Base-by-base conservation (phyloP, 768 basidiomycete species). In the Mycena amicta region DNA sequence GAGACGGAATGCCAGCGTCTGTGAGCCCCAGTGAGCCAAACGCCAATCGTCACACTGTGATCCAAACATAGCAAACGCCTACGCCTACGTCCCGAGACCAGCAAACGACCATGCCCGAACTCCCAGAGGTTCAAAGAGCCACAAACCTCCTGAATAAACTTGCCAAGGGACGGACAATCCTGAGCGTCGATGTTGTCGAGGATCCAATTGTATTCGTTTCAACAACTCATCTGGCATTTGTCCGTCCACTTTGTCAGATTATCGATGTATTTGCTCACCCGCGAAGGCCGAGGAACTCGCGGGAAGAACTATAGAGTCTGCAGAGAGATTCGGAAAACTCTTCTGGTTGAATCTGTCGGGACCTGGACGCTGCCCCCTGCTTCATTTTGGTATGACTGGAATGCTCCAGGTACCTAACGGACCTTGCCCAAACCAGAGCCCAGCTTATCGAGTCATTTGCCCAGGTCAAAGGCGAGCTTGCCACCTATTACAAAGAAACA, bases 301-400 rank as follows among this genome's bases (percentile, higher is more conserved):
- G 23, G 80, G 80, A 18, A 74, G 87, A 50, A 78, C 67, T 6
- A 71, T 87, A 16, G 72, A 70, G 29, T 71, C 73, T 52, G 83
- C 79, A 0, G 75, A 74, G 40, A 73, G 86, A 75, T 87, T 86
- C 68, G 87, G 87, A 52, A 84, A 89, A 69, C 75, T 81, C n/a
- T 86, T 88, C 59, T 93, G 87, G 64, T 69, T 92, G 12, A 77
- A 80, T 43, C 77, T 92, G 2, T 80, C 83, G 28, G 88, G 88
- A 5, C 58, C 73, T 15, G 89, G 88, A 0, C 77, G 76, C 65
- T 69, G 82, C 61, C 90, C 90, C 3, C 86, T 92, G 2, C 71
- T 92, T 49, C 90, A 92, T 67, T 90, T 92, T 63, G 91, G 90
- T 2, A 93, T 92, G 91, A 92, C 90, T 1, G 90, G 90, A n/a